Base-by-base conservation (phyloP, 495 filamentous ascomycete species). In the Penicillium egyptiacum region DNA sequence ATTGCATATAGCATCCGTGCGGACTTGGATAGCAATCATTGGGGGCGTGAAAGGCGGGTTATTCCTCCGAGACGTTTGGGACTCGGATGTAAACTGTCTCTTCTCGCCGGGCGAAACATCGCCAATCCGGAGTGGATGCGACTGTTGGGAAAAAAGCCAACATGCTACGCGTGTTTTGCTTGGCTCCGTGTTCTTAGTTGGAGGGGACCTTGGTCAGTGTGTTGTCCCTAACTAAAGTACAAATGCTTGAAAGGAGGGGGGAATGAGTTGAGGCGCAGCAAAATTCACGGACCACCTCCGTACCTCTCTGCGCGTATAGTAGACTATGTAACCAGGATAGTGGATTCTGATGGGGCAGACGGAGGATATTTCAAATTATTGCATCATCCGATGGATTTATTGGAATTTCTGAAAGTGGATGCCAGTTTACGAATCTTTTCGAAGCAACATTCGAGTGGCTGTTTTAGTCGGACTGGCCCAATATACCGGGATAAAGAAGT, bases 301-400 rank as follows among this genome's bases (percentile, higher is more conserved):
- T n/a, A 4, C 33, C 33, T 35, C 12, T 16, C 26, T 28, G 14
- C 33, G 42, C 5, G 22, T 16, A 14, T 25, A 25, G 12, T 37
- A 45, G 2, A n/a, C 12, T 26, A 25, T 43, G 41, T 43, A 20
- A 22, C 42, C 42, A 5, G 23, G 5, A 25, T 14, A 12, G 12
- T 46, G 43, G 43, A 26, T 46, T 14, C 26, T 23, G 19, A 46
- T 46, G 43, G 43, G 43, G 22, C 43, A 45, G 33, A 35, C 42
- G 19, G 43, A 25, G 14, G 23, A 46, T 26, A 26, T 28, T 46
- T 14, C 43, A 46, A 23, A 46, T 28, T 46, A 46, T 28, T 46
- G 23, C 43, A 26, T 26, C 43, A 26, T 28, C 25, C 14, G 16
- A n/a, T 6, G 23, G 22, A 45, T 45, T 14, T 8, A 16, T 26